Base-by-base conservation (phyloP, 2,329 filamentous ascomycete genomes). In the Aureobasidium musti region DNA sequence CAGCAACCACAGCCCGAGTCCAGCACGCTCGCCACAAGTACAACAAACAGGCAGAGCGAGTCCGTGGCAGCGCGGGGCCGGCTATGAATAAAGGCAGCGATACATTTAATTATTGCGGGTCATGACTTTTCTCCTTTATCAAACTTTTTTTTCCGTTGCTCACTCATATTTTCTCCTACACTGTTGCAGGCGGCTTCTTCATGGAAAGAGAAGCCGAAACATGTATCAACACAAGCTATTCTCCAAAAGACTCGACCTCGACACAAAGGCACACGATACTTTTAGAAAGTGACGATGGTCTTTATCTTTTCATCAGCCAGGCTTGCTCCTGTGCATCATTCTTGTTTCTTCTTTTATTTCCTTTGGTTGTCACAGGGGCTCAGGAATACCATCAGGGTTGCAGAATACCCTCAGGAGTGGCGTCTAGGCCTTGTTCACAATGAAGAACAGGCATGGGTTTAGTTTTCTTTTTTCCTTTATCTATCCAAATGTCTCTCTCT, bases 51-150 rank as follows among this genome's bases (percentile, higher is more conserved):
- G 68, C 73, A 86, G 81, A 73, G 75, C 82, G 43, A 87, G 84
- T 77, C 86, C 86, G 63, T 89, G 86, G 86, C 86, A 89, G 77
- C 78, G 86, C 74, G 86, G 86, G 50, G 86, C 86, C 37, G 86
- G 86, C 52, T 89, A 88, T 72, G 86, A 88, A 68, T 83, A 84
- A 47, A 59, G 60, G 57, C 37, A 63, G 54, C 45, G 33, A 23
- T 64, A 43, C 30, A 54, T 64, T 23, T 35, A 21, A 63, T 50
- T 63, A 50, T 50, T 50, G 59, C 59, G 33, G 59, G 43, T 52
- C 30, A 66, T 66, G 54, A 66, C 54, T 52, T 52, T 53, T 35
- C n/a, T n/a, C 30, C 23, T 26, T 49, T 39, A 47, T 47, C 28
- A 39, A 35, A n/a, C 43, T 61, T 28, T 61, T 49, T 60, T 47